Conservation (phyloP, 305 asterid species). For the Ilex paraguariensis region DNA sequence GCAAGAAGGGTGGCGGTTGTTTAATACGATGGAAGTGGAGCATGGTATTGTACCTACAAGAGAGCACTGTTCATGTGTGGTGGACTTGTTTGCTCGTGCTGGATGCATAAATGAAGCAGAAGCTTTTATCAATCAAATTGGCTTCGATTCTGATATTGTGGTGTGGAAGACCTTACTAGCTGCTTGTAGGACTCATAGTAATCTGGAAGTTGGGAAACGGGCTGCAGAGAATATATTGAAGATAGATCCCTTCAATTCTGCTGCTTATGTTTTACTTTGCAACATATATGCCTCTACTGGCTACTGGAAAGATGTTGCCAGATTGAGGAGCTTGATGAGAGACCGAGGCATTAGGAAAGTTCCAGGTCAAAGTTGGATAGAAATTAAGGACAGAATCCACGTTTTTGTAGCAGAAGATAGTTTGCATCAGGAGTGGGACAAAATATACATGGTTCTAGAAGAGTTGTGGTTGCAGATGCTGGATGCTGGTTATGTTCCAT, state of each 20-base stretch:
- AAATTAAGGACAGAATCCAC: slow-evolving; percentile 39
- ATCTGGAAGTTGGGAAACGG: slow-evolving; percentile 49
- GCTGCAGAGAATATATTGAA: slow-evolving; percentile 51
- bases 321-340: slow-evolving; percentile 54
- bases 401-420: slow-evolving; percentile 58
- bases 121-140: slow-evolving; percentile 39
- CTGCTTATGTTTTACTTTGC: slow-evolving; percentile 55
- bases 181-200: slow-evolving; percentile 45
- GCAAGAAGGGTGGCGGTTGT: slow-evolving; percentile 60
- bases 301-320: slow-evolving; percentile 53
- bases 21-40: slow-evolving; percentile 47
- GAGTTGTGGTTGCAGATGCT: slow-evolving; percentile 57
- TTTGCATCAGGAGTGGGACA: slow-evolving; percentile 44
- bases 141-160: slow-evolving; percentile 49
- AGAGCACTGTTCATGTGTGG: slow-evolving; percentile 61
- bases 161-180: slow-evolving; percentile 64
- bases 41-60: slow-evolving; percentile 54
- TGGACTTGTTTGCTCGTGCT: slow-evolving; percentile 65
- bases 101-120: slow-evolving; percentile 67
- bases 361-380: slow-evolving; percentile 74
- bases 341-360: slow-evolving; percentile 51
- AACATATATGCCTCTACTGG: slow-evolving; percentile 61
- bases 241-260: slow-evolving; percentile 49
- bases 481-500: slow-evolving; percentile 39
- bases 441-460: slow-evolving; percentile 38